These are phyloP conservation scores for Colletotrichum shisoi DNA, from an alignment of 2,329 filamentous ascomycete genomes.

Conservation along the genomic window DNA sequence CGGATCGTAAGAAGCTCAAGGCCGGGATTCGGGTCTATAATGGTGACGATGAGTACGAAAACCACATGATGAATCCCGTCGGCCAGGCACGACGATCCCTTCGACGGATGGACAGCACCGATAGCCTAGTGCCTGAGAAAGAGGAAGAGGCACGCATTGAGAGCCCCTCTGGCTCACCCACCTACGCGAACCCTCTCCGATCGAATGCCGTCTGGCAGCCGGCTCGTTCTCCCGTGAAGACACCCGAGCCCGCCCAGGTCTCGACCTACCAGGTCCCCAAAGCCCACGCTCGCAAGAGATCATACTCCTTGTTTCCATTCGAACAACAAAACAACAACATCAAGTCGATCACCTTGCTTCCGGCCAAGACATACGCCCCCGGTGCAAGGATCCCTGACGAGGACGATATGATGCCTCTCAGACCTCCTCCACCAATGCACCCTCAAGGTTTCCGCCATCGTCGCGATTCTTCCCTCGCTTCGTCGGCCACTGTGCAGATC, in stretches of 20 bases:
- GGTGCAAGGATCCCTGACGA: slow-evolving; percentile 2
- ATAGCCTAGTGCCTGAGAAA: slow-evolving; percentile 48
- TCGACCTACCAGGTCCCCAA: slow-evolving; percentile 40
- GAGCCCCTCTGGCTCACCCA: slow-evolving; percentile 41
- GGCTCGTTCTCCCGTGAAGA: slow-evolving; percentile 16
- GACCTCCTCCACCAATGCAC: slow-evolving; percentile 37
- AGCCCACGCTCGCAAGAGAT: slow-evolving; percentile 49
- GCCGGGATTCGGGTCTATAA: slow-evolving; percentile 57
- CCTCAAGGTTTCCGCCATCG: slow-evolving; percentile 55
- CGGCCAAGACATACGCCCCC: slow-evolving; percentile 58
- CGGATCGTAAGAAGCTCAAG: slow-evolving; percentile 55
- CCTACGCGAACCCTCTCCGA: slow-evolving; percentile 44
- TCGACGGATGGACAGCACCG: slow-evolving; percentile 48
- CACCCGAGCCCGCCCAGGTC: slow-evolving; percentile 33
- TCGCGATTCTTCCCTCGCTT: slow-evolving; percentile 68
- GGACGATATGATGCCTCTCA: slow-evolving; percentile 29
- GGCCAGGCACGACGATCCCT: slow-evolving; percentile 44
- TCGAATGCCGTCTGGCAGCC: slow-evolving; percentile 47
- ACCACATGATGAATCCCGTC: slow-evolving; percentile 50
- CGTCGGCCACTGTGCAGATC: slow-evolving; percentile 75
- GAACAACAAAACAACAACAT: slow-evolving; percentile 43
- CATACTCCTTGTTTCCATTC: slow-evolving; percentile 54
- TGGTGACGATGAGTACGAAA: slow-evolving; percentile 44
- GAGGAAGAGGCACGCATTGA: slow-evolving; percentile 46
- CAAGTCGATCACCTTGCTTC: slow-evolving; percentile 53